phyloP scores from a whole-genome alignment of 805 yeast genomes.

The Metschnikowia similis region DNA sequence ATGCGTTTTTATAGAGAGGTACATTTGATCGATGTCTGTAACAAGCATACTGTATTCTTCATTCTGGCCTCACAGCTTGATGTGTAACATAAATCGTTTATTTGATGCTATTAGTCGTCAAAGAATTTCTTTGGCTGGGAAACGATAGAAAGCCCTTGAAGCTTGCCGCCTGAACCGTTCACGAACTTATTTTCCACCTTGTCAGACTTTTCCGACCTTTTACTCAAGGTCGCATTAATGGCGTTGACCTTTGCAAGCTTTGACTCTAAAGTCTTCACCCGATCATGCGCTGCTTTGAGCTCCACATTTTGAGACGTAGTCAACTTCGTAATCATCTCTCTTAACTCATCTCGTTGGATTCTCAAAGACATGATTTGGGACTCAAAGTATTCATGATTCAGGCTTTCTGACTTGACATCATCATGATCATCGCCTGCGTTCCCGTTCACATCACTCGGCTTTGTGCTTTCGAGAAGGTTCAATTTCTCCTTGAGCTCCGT shows the following conservation, averaged over 20 bases:
- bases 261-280: conserved; percentile 28
- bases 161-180: conserved; percentile 28
- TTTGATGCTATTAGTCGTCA: conserved; percentile 7
- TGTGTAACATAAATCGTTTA: neutral
- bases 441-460: neutral
- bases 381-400: conserved; percentile 12
- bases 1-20: conserved; percentile 24
- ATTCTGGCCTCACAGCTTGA: neutral
- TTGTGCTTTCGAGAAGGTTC: neutral
- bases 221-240: conserved; percentile 33
- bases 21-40: conserved; percentile 3
- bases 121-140: conserved; percentile 26
- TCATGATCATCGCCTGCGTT: neutral
- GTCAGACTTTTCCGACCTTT: conserved; percentile 17
- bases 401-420: conserved; percentile 6
- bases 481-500: conserved; percentile 32
- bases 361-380: conserved; percentile 14
- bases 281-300: conserved; percentile 32
- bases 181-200: conserved; percentile 4
- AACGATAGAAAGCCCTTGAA: conserved; percentile 38
- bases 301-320: conserved; percentile 34
- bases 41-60: neutral
- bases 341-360: conserved; percentile 38
- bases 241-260: conserved; percentile 26
- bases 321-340: conserved; percentile 37